These are phyloP conservation scores for Acephala macrosclerotiorum DNA, from an alignment of 2,329 filamentous ascomycete genomes.

Conservation along the genomic window DNA sequence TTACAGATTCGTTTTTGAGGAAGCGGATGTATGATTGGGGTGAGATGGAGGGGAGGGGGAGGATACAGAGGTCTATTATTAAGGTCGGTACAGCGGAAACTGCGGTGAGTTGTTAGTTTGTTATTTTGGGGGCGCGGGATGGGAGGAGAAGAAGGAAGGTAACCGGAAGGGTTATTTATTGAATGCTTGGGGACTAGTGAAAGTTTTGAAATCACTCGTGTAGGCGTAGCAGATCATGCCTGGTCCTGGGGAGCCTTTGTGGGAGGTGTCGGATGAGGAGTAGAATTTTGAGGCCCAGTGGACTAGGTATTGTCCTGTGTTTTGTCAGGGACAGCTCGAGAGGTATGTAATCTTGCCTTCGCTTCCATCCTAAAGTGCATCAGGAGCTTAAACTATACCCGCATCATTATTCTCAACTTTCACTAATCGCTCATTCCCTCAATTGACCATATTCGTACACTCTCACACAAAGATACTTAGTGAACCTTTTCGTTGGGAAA, in stretches of 20 bases:
- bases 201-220: constrained; percentile 62
- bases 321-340: not conserved
- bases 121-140: too few species aligned
- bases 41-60: constrained; percentile 51
- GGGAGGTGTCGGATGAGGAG: constrained; percentile 52
- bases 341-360: constrained; percentile 39
- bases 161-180: constrained; percentile 29
- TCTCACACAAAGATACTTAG: constrained; percentile 63
- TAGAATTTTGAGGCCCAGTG: constrained; percentile 60
- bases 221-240: constrained; percentile 60
- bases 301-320: constrained; percentile 50
- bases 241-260: constrained; percentile 55
- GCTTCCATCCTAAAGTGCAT: constrained; percentile 59
- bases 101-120: too few species aligned
- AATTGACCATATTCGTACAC: constrained; percentile 58
- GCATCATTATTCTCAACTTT: constrained; percentile 59
- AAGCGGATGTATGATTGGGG: constrained; percentile 55
- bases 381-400: constrained; percentile 66
- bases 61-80: constrained; percentile 64
- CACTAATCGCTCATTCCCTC: constrained; percentile 56
- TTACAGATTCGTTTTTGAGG: constrained; percentile 61
- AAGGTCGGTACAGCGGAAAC: constrained; percentile 55
- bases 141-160: too few species aligned
- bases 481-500: constrained; percentile 57
- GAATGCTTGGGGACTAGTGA: constrained; percentile 57